phyloP scores from a whole-genome alignment of 2,329 filamentous ascomycete genomes.

The Fusarium fujikuroi region DNA sequence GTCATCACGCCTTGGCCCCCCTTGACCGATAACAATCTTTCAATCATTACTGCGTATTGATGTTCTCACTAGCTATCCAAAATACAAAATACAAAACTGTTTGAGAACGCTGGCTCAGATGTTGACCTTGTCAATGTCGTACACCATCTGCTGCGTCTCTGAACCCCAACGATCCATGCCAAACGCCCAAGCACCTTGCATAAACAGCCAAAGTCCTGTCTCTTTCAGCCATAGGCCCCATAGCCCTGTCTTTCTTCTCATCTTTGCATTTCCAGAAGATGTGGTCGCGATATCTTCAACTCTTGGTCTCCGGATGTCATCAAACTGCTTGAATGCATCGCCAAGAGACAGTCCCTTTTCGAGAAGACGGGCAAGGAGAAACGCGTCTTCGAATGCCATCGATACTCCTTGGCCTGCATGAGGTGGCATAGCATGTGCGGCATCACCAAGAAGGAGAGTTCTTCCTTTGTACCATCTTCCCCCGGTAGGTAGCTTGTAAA shows the following conservation, averaged over 20 bases:
- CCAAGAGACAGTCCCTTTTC: neutral
- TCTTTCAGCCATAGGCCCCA: conserved; percentile 2
- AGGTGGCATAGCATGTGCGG: neutral
- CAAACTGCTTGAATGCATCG: neutral
- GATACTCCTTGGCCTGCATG: neutral
- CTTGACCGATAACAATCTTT: too few species aligned
- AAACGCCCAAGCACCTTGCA: neutral
- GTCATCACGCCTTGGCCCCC: neutral
- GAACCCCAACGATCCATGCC: neutral
- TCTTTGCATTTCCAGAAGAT: neutral
- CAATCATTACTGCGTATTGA: too few species aligned
- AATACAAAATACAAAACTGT: neutral
- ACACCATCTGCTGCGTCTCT: conserved; percentile 1
- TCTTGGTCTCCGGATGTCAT: neutral
- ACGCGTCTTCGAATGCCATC: neutral
- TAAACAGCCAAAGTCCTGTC: neutral
- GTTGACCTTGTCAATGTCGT: neutral
- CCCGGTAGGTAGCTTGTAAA: neutral
- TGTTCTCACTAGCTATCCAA: fast-evolving
- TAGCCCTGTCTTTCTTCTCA: neutral
- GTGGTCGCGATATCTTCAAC: neutral
- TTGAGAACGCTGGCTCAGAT: neutral
- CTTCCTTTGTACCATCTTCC: neutral
- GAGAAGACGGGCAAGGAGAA: neutral
- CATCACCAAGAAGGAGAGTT: neutral